Evolutionary conservation across 148 eudicot species (phyloP).

Genomic region (Cornus florida): DNA sequence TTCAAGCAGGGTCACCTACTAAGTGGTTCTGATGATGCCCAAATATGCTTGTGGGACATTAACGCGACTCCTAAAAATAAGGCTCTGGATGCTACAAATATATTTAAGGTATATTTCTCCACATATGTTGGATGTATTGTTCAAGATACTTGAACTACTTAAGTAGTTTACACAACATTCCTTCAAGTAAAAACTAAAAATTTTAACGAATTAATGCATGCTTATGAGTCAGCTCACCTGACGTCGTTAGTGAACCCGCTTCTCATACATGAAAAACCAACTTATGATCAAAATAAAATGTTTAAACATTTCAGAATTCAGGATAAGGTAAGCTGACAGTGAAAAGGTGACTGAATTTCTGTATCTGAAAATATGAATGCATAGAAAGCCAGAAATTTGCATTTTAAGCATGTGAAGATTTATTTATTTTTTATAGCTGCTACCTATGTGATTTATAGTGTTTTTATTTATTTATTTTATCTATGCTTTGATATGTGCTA

Average conservation of each 20-base stretch:
- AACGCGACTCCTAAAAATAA: conserved; percentile 63
- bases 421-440: background rate
- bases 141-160: background rate
- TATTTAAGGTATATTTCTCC: conserved; percentile 52
- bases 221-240: background rate
- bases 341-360: background rate
- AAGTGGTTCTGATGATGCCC: conserved; percentile 86
- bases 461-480: background rate
- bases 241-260: background rate
- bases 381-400: background rate
- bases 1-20: conserved; percentile 66
- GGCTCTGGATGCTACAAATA: conserved; percentile 61
- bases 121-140: background rate
- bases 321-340: background rate
- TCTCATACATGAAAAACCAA: no score
- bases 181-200: background rate
- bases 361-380: background rate
- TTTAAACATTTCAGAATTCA: no score
- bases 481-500: background rate
- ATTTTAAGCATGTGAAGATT: background rate
- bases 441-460: background rate
- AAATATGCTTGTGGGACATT: conserved; percentile 77
- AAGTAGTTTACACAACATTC: no score
- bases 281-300: no score
- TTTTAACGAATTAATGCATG: background rate